Percentiles rank a stretch among this genome's conserved stretches.
Conservation (phyloP, 2,329 filamentous ascomycete genomes). For the Diaporthe destruens region DNA sequence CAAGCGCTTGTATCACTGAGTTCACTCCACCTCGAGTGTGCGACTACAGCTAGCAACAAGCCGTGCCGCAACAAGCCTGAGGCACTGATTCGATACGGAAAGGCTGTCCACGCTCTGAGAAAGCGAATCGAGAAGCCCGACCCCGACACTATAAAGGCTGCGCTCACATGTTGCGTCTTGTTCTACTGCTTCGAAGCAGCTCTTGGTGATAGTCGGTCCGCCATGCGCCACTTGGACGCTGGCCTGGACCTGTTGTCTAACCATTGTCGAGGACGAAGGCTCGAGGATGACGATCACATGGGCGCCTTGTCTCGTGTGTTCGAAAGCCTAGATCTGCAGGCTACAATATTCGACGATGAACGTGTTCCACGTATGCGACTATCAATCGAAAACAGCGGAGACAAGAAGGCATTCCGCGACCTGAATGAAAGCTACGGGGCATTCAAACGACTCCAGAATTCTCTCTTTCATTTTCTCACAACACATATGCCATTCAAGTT, state of each 20-base stretch:
- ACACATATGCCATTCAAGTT: not conserved
- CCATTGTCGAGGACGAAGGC: not conserved
- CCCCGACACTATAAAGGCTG: not conserved
- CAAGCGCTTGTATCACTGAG: not conserved
- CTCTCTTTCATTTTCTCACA: not conserved
- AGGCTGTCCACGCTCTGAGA: not conserved
- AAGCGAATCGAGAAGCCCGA: not conserved
- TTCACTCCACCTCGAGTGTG: not conserved
- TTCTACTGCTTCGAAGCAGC: conserved; percentile 8
- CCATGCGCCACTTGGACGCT: not conserved
- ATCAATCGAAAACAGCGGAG: not conserved
- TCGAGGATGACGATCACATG: not conserved
- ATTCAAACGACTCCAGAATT: not conserved
- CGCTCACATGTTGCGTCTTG: not conserved
- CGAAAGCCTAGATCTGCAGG: conserved; percentile 1
- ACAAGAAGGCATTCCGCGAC: not conserved
- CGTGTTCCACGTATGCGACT: not conserved
- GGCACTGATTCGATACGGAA: not conserved
- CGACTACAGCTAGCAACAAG: not conserved
- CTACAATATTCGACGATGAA: not conserved
- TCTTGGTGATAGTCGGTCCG: not conserved
- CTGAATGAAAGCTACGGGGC: not conserved
- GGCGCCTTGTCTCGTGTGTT: not conserved
- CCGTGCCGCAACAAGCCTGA: not conserved
- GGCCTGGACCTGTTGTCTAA: not conserved